A percentile compares a stretch with the other conserved stretches of the same genome.
Conservation (phyloP, 1,284 basidiomycete species). For the Tilletia indica region DNA sequence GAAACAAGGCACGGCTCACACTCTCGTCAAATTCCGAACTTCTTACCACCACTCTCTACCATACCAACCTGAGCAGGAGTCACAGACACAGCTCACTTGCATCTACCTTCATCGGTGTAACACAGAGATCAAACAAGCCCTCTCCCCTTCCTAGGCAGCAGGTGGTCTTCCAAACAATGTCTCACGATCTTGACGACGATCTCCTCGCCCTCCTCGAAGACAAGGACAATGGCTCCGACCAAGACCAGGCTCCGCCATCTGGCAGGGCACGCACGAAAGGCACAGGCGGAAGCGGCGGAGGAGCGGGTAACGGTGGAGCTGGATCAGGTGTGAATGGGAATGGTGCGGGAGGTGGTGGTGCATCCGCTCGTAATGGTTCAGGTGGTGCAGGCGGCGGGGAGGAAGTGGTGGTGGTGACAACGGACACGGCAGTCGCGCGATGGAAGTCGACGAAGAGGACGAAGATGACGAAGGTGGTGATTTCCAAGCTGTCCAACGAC, state of each 20-base stretch:
- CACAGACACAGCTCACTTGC: too few relatives aligned
- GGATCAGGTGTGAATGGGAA: background rate
- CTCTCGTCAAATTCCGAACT: too few relatives aligned
- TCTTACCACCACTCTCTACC: too few relatives aligned
- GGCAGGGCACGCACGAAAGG: background rate
- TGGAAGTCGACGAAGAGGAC: conserved; percentile 16
- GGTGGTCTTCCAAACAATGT: too few relatives aligned
- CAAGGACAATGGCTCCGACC: conserved; percentile 5
- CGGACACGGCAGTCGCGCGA: background rate
- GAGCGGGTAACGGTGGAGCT: background rate
- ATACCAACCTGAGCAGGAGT: too few relatives aligned
- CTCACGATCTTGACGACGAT: conserved; percentile 2
- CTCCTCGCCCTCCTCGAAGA: conserved; percentile 10
- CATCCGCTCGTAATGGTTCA: background rate
- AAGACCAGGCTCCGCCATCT: background rate
- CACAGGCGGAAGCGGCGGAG: background rate
- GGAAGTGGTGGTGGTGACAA: background rate
- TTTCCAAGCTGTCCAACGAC: background rate
- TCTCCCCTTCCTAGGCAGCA: too few relatives aligned
- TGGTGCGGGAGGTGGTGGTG: background rate
- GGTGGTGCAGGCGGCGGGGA: background rate
- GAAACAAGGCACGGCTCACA: too few relatives aligned
- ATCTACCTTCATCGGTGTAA: too few relatives aligned
- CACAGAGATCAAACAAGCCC: too few relatives aligned
- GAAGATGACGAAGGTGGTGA: conserved; percentile 9